Evolutionary conservation across 1,284 basidiomycete genomes (phyloP).

Genomic region (Bondarzewia mesenterica): DNA sequence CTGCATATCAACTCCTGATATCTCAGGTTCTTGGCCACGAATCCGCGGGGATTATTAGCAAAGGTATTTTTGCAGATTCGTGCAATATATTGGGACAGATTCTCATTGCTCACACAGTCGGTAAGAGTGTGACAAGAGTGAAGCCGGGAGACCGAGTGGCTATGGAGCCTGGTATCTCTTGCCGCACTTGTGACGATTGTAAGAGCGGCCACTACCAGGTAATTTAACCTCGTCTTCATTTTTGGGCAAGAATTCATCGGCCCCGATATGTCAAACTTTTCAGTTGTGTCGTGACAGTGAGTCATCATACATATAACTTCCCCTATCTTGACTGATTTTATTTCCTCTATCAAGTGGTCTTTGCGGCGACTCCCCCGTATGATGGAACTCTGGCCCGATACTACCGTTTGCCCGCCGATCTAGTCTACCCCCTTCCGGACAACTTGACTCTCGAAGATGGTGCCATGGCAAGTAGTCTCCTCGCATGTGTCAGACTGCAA

Average conservation of each 20-base stretch:
- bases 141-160: conserved; percentile 85
- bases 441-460: conserved; percentile 76
- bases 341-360: conserved; percentile 40
- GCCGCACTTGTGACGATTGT: conserved; percentile 66
- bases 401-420: conserved; percentile 69
- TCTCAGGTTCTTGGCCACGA: conserved; percentile 57
- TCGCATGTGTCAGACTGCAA: background rate
- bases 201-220: conserved; percentile 79
- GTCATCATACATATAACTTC: background rate
- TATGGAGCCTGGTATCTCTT: conserved; percentile 76
- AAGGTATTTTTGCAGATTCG: conserved; percentile 28
- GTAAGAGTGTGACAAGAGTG: conserved; percentile 60
- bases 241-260: conserved; percentile 3
- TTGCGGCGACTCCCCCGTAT: conserved; percentile 86
- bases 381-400: conserved; percentile 84
- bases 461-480: conserved; percentile 61
- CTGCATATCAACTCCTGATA: conserved; percentile 3
- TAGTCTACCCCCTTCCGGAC: conserved; percentile 68
- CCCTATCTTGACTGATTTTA: background rate
- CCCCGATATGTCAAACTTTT: background rate
- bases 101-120: conserved; percentile 41
- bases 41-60: conserved; percentile 48
- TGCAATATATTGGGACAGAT: background rate
- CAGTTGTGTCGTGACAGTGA: conserved; percentile 62
- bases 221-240: conserved; percentile 10